Base-by-base conservation (phyloP, 176 grass and related monocot species). In the Raddia distichophylla region DNA sequence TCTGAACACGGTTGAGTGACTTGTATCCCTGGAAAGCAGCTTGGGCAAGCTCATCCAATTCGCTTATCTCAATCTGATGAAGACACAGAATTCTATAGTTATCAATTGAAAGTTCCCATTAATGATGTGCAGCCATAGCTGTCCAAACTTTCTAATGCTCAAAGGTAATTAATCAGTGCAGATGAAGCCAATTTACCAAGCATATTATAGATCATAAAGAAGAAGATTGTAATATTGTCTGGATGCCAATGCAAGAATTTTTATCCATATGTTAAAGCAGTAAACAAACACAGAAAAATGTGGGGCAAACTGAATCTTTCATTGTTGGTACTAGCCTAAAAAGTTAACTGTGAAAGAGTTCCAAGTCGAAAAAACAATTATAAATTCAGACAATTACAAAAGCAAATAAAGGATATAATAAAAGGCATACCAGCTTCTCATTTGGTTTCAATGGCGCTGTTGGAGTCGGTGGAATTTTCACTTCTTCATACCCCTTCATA, bases 11-110 rank as follows among this genome's bases (percentile, higher is more conserved):
- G 87, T 98, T 98, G 52, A 98, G 81, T 51, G 90, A 89, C 72
- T 94, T 93, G 81, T 93, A 98, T 85, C 95, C 95, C 76, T 82
- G 73, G 74, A 98, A 98, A 83, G 95, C 95, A 91, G 92, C 84
- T 93, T 94, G 95, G 19, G 92, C 90, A 43, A 98, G 87, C 64
- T 94, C 92, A 87, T 94, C 95, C 72, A 98, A 67, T 63, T 98
- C 95, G 85, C 73, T 89, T 85, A 98, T 98, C 80, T 94, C 88
- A 86, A 98, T 98, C 95, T 98, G 82, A 67, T 9, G 72, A 89
- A 34, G 71, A 74, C 11, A 65, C 55, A 84, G 64, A 57, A 73
- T 16, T 82, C 69, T 48, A 73, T 27, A 56, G 35, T 70, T 80
- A 89, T 53, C 55, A 55, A 62, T 10, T 60, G 19, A 68, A 74